Conservation (phyloP, 164 flowering plant genomes). For the Taxillus chinensis region DNA sequence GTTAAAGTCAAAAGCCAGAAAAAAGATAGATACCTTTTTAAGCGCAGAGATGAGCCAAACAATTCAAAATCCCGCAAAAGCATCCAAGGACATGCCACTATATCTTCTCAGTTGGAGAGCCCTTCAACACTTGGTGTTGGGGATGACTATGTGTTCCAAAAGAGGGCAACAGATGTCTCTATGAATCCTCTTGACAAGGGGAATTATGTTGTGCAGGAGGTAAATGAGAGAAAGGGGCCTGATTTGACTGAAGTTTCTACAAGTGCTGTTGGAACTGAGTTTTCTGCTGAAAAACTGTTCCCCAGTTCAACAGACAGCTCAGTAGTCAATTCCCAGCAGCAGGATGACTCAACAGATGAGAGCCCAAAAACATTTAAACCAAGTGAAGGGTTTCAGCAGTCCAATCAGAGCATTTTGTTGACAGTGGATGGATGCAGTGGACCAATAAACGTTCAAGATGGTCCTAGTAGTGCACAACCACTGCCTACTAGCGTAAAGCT, state of each 20-base stretch:
- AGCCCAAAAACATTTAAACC: slow-evolving; percentile 1
- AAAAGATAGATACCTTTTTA: slow-evolving; percentile 67
- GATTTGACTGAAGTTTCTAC: slow-evolving; percentile 1
- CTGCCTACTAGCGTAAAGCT: slow-evolving; percentile 11
- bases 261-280: background rate
- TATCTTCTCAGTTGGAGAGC: slow-evolving; percentile 22
- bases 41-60: slow-evolving; percentile 59
- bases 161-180: slow-evolving; percentile 26
- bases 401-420: slow-evolving; percentile 4
- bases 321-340: slow-evolving; percentile 5
- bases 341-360: slow-evolving; percentile 7
- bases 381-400: slow-evolving; percentile 9
- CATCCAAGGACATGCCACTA: slow-evolving; percentile 20
- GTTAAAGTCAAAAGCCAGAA: slow-evolving; percentile 57
- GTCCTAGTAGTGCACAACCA: slow-evolving; percentile 3
- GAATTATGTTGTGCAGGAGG: slow-evolving; percentile 7
- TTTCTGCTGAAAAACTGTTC: background rate
- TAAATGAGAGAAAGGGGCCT: slow-evolving; percentile 5
- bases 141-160: slow-evolving; percentile 44
- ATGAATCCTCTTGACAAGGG: slow-evolving; percentile 13
- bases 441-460: slow-evolving; percentile 11
- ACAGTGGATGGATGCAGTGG: slow-evolving; percentile 9
- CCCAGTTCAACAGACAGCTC: background rate
- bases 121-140: slow-evolving; percentile 21
- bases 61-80: slow-evolving; percentile 14